phyloP scores from a whole-genome alignment of 2,329 filamentous ascomycete genomes.

The Graphiopsis chlorocephala region DNA sequence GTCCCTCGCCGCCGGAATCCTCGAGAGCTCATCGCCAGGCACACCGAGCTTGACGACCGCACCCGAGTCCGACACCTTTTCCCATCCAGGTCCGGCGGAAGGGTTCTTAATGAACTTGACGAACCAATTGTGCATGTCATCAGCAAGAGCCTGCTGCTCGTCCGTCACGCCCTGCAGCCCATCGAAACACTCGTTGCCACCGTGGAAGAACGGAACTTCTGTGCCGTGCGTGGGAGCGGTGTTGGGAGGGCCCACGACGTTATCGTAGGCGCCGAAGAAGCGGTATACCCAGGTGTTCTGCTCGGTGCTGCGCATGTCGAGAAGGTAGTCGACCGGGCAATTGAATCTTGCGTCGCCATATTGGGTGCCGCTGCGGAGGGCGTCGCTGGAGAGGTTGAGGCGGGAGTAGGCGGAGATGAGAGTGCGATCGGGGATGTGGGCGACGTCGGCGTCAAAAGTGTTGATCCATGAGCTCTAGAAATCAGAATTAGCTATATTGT shows the following conservation, averaged over 20 bases:
- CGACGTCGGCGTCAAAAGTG: conserved; percentile 43
- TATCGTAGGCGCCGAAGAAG: conserved; percentile 40
- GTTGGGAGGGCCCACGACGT: conserved; percentile 22
- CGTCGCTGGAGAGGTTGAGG: conserved; percentile 38
- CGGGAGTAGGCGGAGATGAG: conserved; percentile 37
- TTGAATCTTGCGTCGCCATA: conserved; percentile 38
- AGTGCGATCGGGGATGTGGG: conserved; percentile 36
- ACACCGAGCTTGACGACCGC: neutral
- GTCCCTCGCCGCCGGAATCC: neutral
- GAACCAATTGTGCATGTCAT: conserved; percentile 23
- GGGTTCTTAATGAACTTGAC: conserved; percentile 23
- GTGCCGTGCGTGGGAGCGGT: conserved; percentile 33
- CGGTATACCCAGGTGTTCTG: conserved; percentile 29
- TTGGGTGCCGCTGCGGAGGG: conserved; percentile 43
- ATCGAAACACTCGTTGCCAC: conserved; percentile 20
- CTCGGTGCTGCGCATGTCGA: conserved; percentile 10
- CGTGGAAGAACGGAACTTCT: conserved; percentile 32
- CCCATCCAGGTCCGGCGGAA: conserved; percentile 21
- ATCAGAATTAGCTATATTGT: too few species aligned
- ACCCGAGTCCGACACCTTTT: neutral
- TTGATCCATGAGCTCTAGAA: conserved; percentile 47
- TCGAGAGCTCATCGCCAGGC: neutral
- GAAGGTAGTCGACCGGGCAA: conserved; percentile 24
- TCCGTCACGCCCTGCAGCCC: conserved; percentile 18
- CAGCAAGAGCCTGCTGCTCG: conserved; percentile 21